These are phyloP conservation scores for Paramyrothecium roridum DNA, from an alignment of 2,329 filamentous ascomycete species.

Conservation along the genomic window DNA sequence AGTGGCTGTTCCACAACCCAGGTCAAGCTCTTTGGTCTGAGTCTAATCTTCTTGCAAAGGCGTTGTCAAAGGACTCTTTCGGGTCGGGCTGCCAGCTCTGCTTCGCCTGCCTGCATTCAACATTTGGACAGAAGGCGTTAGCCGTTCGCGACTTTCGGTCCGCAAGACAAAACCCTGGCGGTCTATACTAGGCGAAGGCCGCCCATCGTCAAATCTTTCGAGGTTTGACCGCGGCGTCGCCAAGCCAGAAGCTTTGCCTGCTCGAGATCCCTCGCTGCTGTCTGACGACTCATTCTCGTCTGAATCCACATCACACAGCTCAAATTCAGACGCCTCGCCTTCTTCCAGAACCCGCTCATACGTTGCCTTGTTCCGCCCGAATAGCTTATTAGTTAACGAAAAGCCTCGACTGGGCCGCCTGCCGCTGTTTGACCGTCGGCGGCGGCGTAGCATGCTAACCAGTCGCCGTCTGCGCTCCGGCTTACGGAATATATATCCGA, in stretches of 20 bases:
- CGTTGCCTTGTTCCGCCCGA: constrained; percentile 52
- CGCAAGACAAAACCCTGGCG: constrained; percentile 73
- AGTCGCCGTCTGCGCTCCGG: constrained; percentile 62
- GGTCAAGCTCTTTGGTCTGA: background rate
- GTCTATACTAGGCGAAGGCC: constrained; percentile 47
- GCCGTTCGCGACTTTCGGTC: constrained; percentile 81
- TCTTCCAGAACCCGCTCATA: constrained; percentile 89
- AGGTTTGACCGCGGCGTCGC: constrained; percentile 62
- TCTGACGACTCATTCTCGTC: constrained; percentile 64
- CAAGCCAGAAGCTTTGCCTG: constrained; percentile 63
- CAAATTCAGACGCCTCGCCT: constrained; percentile 71
- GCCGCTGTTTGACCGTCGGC: constrained; percentile 17
- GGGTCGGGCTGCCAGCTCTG: constrained; percentile 54
- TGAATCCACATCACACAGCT: constrained; percentile 66
- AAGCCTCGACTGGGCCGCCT: constrained; percentile 46
- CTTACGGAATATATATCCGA: constrained; percentile 73
- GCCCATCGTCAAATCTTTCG: constrained; percentile 46
- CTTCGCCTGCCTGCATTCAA: constrained; percentile 55
- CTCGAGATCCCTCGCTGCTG: constrained; percentile 51
- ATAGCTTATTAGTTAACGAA: constrained; percentile 60
- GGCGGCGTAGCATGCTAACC: constrained; percentile 21
- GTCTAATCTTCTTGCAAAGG: constrained; percentile 40
- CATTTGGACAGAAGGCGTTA: constrained; percentile 56
- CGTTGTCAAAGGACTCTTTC: constrained; percentile 56
- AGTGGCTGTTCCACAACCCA: background rate